These are phyloP conservation scores for Eimeria praecox DNA, from an alignment of 169 alveolate species.

Conservation along the genomic window DNA sequence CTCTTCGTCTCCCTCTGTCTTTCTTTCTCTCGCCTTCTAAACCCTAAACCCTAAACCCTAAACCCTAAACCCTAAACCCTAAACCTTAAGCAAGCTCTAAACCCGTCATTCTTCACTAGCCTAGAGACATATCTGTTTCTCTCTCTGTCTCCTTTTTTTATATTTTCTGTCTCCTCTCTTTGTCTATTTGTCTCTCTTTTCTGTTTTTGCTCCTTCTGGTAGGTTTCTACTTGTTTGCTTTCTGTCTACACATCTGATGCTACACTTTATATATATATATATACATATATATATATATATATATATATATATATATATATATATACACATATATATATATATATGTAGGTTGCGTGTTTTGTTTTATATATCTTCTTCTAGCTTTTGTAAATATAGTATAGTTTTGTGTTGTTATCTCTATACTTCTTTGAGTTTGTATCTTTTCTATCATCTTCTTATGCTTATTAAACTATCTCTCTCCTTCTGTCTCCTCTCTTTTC, in stretches of 20 bases:
- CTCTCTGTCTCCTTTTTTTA: neutral
- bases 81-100: too few relatives aligned
- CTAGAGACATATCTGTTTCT: neutral
- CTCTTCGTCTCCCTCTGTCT: neutral
- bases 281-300: too few relatives aligned
- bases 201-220: neutral
- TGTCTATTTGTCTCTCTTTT: neutral
- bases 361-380: too few relatives aligned
- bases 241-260: neutral
- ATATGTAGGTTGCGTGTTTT: too few relatives aligned
- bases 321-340: too few relatives aligned
- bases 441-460: neutral
- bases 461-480: neutral
- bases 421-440: too few relatives aligned
- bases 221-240: neutral
- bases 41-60: too few relatives aligned
- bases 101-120: neutral
- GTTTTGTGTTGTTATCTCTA: too few relatives aligned
- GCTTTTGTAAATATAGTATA: too few relatives aligned
- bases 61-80: too few relatives aligned
- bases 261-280: too few relatives aligned
- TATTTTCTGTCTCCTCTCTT: neutral
- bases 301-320: too few relatives aligned
- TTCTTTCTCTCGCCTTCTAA: neutral
- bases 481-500: neutral